Evolutionary conservation across 202 grass and related monocot genomes (phyloP).

Genomic region (Cymbopogon flexuosus): DNA sequence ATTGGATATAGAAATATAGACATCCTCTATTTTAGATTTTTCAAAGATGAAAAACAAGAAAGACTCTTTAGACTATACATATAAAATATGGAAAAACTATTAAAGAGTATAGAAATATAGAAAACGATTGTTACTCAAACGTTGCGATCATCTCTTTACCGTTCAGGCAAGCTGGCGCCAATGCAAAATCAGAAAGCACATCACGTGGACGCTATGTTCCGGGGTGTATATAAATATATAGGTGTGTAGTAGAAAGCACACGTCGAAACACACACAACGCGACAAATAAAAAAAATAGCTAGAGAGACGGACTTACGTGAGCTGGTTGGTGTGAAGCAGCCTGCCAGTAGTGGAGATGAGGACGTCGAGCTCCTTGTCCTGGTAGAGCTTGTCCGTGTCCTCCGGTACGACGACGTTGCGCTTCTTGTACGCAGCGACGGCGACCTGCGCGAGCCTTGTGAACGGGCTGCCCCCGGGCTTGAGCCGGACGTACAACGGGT

Average conservation of each 20-base stretch:
- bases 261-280: background rate
- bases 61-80: too few relatives aligned
- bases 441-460: constrained; percentile 55
- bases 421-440: constrained; percentile 53
- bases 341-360: constrained; percentile 61
- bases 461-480: constrained; percentile 61
- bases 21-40: too few relatives aligned
- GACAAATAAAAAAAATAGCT: background rate
- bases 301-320: constrained; percentile 42
- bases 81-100: too few relatives aligned
- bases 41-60: too few relatives aligned
- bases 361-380: constrained; percentile 55
- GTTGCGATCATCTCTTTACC: too few relatives aligned
- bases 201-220: too few relatives aligned
- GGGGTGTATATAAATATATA: background rate
- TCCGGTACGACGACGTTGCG: constrained; percentile 35
- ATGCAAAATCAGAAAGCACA: too few relatives aligned
- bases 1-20: too few relatives aligned
- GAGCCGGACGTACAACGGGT: constrained; percentile 53
- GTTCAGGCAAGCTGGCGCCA: too few relatives aligned
- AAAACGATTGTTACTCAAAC: too few relatives aligned
- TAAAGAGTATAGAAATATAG: too few relatives aligned
- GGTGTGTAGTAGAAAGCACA: background rate
- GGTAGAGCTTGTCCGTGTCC: constrained; percentile 46
- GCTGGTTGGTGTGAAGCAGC: constrained; percentile 60